Evolutionary conservation across 805 yeast genomes (phyloP), one percentile per base, ranked within the genome.

Genomic region (Wickerhamomyces bovis): DNA sequence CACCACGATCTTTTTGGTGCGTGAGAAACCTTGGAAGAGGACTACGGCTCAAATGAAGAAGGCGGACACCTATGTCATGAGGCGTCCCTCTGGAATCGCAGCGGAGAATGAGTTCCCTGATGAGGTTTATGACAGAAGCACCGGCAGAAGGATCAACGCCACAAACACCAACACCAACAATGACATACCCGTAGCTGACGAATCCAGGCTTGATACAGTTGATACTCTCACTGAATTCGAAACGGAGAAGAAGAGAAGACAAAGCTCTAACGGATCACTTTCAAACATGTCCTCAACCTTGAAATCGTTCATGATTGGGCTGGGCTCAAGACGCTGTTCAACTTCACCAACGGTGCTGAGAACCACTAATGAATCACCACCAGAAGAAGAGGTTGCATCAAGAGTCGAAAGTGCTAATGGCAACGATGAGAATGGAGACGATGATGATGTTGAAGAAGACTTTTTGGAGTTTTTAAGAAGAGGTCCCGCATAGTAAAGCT

Each of bases 21-120:
- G 94, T 44, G 97, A 89, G 58, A 74, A 72, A 49, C 96, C 95
- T 1, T 88, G 95, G 95, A 41, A 44, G 5, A 43, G 41, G 11
- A 55, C 57, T 1, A 42, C 46, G 11, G 15, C 6, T 3, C 16
- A n/a, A 15, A 11, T 39, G 30, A 16, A 16, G 20, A 22, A 39
- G 15, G 11, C 28, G 3, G 41, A 9, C 11, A n/a, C 41, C 10
- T 20, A 15, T 20, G 7, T 7, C 16, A 20, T 9, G 5, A 38
- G 22, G 11, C 21, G 39, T 6, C n/a, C 16, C 5, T 8, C 11
- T 12, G n/a, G 26, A 8, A 38, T 16, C 9, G 6, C 6, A 9
- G 15, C 25, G 16, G 39, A 21, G 11, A 19, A 13, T 19, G 39
- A 20, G 13, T n/a, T 15, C 4, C 39, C 39, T 16, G 16, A 38